Base-by-base conservation (phyloP, 805 yeast genomes). In the Candida pini region DNA sequence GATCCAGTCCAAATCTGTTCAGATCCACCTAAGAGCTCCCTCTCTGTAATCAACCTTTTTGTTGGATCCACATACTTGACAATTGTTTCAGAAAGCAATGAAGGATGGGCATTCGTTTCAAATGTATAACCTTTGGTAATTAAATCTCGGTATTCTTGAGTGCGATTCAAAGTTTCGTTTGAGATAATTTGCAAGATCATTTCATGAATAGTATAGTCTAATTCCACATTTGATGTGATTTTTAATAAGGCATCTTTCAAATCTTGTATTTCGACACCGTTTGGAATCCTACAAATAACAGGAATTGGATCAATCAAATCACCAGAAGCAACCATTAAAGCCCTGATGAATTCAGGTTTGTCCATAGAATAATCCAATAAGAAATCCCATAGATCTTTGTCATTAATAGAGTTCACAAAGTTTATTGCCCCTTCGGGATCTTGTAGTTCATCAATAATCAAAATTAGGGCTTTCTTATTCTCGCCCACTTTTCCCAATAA, bases 401-500 rank as follows among this genome's bases (percentile, higher is more conserved):
- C 94, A 33, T 78, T 76, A 39, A 74, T 68, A 9, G 68, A 68
- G 33, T 68, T 71, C 1, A 89, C 92, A 66, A 88, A 92, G 13
- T 69, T 70, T 17, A 92, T 82, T 0, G 97, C 97, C 43, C 73
- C 68, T 26, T 72, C 71, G 0, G 96, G 90, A 53, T 90, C 92
- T 35, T 80, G 69, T 33, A 89, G 60, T 46, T 84, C 72, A 43
- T 84, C 81, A 26, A 88, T 77, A 12, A 92, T 87, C 28, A 92
- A 63, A 38, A 67, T 71, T 47, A 90, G 60, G 0, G 97, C 97
- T 41, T 76, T 72, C 41, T 70, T 71, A 37, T 79, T 76, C 45
- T 84, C 83, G 1, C 98, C 97, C 18, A 84, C 78, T 47, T 77
- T 76, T 4, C 95, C 94, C 41, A 86, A 68, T 20, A 92, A 58